Conservation (phyloP, 345 rosid species). For the Salix arbutifolia region DNA sequence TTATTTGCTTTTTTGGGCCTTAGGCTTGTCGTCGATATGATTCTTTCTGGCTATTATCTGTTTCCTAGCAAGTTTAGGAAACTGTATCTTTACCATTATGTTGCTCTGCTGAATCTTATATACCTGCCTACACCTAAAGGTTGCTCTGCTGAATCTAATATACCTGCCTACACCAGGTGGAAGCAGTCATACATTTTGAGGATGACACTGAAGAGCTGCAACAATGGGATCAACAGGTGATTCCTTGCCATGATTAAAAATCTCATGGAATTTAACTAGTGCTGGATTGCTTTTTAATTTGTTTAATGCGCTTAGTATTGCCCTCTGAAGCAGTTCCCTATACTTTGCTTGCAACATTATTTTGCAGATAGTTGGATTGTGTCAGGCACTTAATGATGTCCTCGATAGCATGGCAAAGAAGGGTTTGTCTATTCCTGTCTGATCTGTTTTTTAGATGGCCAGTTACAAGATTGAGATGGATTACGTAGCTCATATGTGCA, state of each 20-base stretch:
- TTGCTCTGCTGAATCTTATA: neutral
- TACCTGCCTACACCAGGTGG: conserved; percentile 48
- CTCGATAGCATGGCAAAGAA: conserved; percentile 89
- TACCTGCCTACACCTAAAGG: no score
- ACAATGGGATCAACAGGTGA: conserved; percentile 98
- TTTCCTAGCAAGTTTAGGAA: neutral
- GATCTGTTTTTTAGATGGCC: conserved; percentile 15
- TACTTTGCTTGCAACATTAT: neutral
- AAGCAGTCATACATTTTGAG: conserved; percentile 93
- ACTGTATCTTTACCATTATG: neutral
- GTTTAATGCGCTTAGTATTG: neutral
- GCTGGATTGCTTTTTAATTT: neutral
- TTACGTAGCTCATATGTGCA: neutral
- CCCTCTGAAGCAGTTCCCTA: neutral
- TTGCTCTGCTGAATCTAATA: neutral
- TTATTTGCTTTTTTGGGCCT: neutral
- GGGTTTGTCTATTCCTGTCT: conserved; percentile 83
- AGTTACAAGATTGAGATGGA: neutral
- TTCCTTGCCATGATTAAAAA: neutral
- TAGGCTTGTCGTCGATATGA: neutral
- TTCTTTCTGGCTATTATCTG: neutral
- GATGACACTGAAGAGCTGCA: conserved; percentile 92
- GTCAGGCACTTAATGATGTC: conserved; percentile 89
- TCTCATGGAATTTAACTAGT: neutral
- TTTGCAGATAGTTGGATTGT: conserved; percentile 80